These are phyloP conservation scores for Podaxis sp. DNA, from an alignment of 768 basidiomycete species.

Conservation along the genomic window DNA sequence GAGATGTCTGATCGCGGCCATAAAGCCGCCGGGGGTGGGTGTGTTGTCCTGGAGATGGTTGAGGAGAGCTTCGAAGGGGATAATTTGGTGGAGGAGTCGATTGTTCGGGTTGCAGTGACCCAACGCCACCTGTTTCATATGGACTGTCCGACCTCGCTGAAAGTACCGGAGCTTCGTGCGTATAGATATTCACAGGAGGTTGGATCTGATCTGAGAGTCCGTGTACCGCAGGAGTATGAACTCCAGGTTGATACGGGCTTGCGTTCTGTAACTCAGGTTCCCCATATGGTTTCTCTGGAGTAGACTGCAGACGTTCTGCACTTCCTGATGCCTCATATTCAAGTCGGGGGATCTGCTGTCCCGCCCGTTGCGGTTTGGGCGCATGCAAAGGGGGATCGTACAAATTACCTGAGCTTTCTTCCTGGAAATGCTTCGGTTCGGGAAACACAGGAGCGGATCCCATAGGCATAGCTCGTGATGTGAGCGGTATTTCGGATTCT, in stretches of 20 bases:
- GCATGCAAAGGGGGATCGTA: conserved; percentile 7
- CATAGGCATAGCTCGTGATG: conserved; percentile 5
- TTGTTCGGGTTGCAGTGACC: background rate
- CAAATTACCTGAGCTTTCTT: background rate
- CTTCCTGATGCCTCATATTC: background rate
- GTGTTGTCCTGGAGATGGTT: background rate
- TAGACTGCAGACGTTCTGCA: background rate
- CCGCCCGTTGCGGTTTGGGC: conserved; percentile 2
- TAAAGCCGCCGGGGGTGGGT: background rate
- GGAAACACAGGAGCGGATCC: background rate
- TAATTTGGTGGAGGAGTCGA: background rate
- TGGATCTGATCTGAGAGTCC: background rate
- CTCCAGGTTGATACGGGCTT: background rate
- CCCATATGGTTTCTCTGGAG: background rate
- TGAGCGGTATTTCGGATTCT: conserved; percentile 12
- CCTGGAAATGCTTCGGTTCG: conserved; percentile 1
- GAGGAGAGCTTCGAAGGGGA: background rate
- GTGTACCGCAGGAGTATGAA: background rate
- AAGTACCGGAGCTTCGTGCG: too few species aligned
- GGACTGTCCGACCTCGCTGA: background rate
- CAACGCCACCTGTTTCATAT: background rate
- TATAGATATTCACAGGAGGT: background rate
- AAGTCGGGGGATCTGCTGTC: background rate
- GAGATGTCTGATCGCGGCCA: background rate
- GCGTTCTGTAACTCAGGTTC: background rate